phyloP scores from a whole-genome alignment of 139 green algal species.

The Micractinium sp. region DNA sequence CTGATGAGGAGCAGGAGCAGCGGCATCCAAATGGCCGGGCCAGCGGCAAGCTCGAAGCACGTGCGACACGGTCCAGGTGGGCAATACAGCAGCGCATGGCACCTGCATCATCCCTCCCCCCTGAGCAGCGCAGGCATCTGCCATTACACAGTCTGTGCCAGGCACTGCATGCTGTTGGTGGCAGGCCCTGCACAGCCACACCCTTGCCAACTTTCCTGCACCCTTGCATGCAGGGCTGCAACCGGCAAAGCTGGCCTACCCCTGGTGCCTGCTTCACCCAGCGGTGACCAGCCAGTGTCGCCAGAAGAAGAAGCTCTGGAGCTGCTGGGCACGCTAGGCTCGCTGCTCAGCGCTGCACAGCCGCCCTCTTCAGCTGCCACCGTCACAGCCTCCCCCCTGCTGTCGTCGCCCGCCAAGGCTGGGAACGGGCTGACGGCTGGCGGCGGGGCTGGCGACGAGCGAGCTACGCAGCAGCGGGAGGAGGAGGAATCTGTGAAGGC shows the following conservation, averaged over 20 bases:
- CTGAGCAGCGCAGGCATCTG: no score
- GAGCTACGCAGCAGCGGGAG: neutral
- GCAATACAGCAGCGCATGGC: neutral
- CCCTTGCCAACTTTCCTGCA: neutral
- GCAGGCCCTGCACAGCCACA: neutral
- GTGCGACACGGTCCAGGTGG: conserved; percentile 14
- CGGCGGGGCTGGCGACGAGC: neutral
- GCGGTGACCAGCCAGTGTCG: neutral
- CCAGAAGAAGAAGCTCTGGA: conserved; percentile 1
- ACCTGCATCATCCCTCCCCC: no score
- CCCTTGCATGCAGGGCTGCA: neutral
- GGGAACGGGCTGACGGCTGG: neutral
- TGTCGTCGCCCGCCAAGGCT: neutral
- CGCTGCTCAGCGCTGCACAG: neutral
- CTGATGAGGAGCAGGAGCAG: conserved; percentile 23
- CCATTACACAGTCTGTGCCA: no score
- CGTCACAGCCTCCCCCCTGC: neutral
- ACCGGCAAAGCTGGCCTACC: neutral
- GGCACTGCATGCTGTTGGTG: no score
- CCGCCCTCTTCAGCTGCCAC: neutral
- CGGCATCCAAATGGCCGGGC: conserved; percentile 12
- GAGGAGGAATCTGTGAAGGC: conserved; percentile 12
- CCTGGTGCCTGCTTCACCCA: neutral
- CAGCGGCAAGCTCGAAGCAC: conserved; percentile 1
- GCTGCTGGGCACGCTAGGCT: conserved; percentile 7